Percentiles rank a stretch among this genome's conserved stretches.
Evolutionary conservation across 2,329 filamentous ascomycete genomes (phyloP).

Genomic region (Colletotrichum zoysiae): DNA sequence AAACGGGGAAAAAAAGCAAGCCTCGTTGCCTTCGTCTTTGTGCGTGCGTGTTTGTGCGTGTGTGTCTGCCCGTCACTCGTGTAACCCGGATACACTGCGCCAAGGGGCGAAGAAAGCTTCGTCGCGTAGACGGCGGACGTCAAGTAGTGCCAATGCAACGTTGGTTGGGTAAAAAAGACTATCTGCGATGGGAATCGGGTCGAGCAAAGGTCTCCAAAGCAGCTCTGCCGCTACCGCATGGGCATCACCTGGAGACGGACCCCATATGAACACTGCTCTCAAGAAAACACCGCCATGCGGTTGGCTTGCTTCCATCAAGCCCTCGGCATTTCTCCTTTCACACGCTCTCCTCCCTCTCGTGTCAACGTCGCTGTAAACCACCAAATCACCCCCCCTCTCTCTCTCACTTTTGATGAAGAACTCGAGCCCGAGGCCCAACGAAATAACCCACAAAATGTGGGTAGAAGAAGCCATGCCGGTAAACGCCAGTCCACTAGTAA

Average conservation of each 20-base stretch:
- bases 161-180: conserved; percentile 4
- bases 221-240: neutral
- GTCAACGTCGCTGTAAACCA: conserved; percentile 4
- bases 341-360: conserved; percentile 4
- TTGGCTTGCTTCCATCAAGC: conserved; percentile 3
- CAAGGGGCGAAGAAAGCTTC: neutral
- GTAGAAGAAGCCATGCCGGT: conserved; percentile 32
- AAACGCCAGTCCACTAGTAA: conserved; percentile 41
- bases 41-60: neutral
- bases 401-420: conserved; percentile 33
- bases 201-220: neutral
- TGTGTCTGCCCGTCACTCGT: neutral
- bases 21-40: neutral
- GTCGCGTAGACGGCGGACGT: too few relatives aligned
- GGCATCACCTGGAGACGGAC: neutral
- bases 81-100: too few relatives aligned
- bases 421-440: conserved; percentile 18
- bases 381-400: neutral
- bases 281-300: conserved; percentile 9
- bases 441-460: conserved; percentile 15
- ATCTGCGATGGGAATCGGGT: conserved; percentile 4
- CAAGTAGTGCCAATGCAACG: conserved; percentile 6
- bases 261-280: neutral
- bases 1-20: neutral
- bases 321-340: neutral